phyloP scores from a whole-genome alignment of 768 basidiomycete genomes.

The Boletus vermiculosoides region DNA sequence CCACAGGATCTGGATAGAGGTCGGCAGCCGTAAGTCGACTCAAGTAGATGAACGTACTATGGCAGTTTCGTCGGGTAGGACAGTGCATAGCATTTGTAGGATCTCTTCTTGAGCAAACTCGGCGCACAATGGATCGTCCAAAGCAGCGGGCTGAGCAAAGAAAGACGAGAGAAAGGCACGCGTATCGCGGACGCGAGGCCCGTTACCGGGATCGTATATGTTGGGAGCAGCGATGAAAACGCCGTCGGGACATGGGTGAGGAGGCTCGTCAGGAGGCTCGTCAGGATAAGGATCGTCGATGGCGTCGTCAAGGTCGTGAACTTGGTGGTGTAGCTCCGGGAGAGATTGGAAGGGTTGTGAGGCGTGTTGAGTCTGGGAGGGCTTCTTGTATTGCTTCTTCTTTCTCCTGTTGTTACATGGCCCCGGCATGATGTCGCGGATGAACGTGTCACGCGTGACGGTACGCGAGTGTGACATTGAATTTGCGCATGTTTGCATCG shows the following conservation, averaged over 20 bases:
- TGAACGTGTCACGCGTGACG: constrained; percentile 31
- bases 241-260: constrained; percentile 6
- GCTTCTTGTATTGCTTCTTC: constrained; percentile 36
- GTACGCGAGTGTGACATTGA: constrained; percentile 32
- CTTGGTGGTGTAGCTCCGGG: not conserved
- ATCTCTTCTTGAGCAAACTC: constrained; percentile 79
- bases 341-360: not conserved
- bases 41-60: constrained; percentile 45
- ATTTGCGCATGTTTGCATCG: constrained; percentile 19
- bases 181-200: constrained; percentile 70
- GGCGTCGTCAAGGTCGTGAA: constrained; percentile 5
- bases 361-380: not conserved
- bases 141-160: constrained; percentile 64
- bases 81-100: constrained; percentile 65
- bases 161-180: constrained; percentile 63
- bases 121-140: constrained; percentile 66
- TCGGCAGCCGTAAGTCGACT: not conserved
- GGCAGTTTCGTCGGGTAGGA: constrained; percentile 71
- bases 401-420: constrained; percentile 55
- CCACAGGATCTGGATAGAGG: constrained; percentile 60
- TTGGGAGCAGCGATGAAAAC: constrained; percentile 48
- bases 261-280: constrained; percentile 3
- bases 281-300: constrained; percentile 9
- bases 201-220: constrained; percentile 77
- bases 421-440: constrained; percentile 50